phyloP scores from a whole-genome alignment of 2,329 filamentous ascomycete genomes.

The Sporothrix phasma region DNA sequence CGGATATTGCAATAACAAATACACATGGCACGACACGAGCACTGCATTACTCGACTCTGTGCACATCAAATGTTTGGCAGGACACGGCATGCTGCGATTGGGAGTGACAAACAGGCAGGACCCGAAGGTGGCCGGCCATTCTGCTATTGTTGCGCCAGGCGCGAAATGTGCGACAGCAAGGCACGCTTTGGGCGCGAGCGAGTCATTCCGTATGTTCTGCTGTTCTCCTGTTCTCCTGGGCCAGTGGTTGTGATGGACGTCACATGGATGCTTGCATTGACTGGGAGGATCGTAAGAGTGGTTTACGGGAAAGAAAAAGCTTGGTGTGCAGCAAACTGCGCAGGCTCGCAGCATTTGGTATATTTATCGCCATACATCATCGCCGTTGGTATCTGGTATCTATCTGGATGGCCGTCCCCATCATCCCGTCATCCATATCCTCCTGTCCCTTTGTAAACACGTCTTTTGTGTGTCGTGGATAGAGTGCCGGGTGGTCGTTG shows the following conservation, averaged over 20 bases:
- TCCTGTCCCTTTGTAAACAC: neutral
- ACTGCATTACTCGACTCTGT: neutral
- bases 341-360: neutral
- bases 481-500: neutral
- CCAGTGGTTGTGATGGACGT: neutral
- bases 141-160: neutral
- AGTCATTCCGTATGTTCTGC: neutral
- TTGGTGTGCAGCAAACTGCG: neutral
- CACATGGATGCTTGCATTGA: neutral
- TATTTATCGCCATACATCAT: neutral
- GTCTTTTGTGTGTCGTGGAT: neutral
- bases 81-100: neutral
- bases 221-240: no score
- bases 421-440: neutral
- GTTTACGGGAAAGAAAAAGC: neutral
- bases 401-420: neutral
- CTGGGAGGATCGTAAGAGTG: neutral
- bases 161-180: neutral
- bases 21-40: neutral
- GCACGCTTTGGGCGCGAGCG: neutral
- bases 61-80: neutral
- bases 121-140: neutral
- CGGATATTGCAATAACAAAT: no score
- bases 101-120: neutral
- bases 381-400: neutral